Evolutionary conservation across 192 early-diverging fungal genomes (phyloP).

Genomic region (Cetraspora pellucida): DNA sequence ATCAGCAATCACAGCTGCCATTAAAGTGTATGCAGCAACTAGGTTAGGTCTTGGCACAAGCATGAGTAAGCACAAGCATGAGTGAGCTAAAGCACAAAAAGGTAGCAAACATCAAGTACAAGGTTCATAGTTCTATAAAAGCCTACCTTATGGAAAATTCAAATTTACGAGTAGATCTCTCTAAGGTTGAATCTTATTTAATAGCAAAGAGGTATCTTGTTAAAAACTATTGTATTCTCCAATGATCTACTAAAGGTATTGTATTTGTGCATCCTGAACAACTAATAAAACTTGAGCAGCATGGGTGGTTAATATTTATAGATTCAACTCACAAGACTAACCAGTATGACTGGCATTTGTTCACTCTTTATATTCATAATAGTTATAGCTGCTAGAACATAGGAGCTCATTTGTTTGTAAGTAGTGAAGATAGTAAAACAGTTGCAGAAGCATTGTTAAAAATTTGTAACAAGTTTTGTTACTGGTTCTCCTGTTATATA

Average conservation of each 20-base stretch:
- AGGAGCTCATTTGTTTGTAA: slow-evolving; percentile 33
- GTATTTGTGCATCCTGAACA: slow-evolving; percentile 16
- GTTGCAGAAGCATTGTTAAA: slow-evolving; percentile 31
- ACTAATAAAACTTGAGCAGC: not conserved
- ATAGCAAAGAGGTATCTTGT: slow-evolving; percentile 16
- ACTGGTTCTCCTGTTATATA: slow-evolving; percentile 27
- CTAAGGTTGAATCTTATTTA: not conserved
- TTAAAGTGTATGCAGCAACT: not conserved
- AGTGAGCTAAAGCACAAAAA: not conserved
- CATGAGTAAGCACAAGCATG: not conserved
- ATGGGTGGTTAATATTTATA: slow-evolving; percentile 35
- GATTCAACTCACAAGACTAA: slow-evolving; percentile 30
- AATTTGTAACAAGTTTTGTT: not conserved
- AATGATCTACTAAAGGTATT: slow-evolving; percentile 15
- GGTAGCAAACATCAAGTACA: slow-evolving; percentile 8
- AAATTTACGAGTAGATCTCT: slow-evolving; percentile 20
- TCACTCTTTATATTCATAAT: slow-evolving; percentile 33
- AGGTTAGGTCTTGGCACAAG: not conserved
- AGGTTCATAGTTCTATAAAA: not conserved
- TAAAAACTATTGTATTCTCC: not conserved
- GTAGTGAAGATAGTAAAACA: not conserved
- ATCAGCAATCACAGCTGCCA: not conserved
- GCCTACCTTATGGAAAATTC: not conserved
- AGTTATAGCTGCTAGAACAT: slow-evolving; percentile 20
- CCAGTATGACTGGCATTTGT: slow-evolving; percentile 27